Evolutionary conservation across 129 eudicot species (phyloP).

Genomic region (Lactuca sativa): DNA sequence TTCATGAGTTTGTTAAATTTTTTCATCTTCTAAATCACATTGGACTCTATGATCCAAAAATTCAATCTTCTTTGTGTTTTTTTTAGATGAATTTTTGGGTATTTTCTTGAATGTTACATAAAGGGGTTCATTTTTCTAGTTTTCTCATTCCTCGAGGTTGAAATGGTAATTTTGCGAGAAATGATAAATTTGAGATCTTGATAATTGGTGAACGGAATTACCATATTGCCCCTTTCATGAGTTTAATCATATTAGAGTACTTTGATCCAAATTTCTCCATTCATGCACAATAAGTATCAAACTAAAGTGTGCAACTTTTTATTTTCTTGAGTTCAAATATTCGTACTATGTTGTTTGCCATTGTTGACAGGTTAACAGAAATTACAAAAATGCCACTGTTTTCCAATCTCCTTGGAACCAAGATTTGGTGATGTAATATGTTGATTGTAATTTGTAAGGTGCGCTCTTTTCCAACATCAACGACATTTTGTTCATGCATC

Average conservation of each 20-base stretch:
- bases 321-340: not conserved
- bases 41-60: constrained; percentile 7
- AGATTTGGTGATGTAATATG: not conserved
- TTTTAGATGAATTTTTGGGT: not conserved
- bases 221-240: constrained; percentile 1
- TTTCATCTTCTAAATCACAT: not conserved
- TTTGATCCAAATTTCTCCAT: constrained; percentile 5
- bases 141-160: not conserved
- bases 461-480: constrained; percentile 5
- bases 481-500: constrained; percentile 2
- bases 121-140: not conserved
- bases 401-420: not conserved
- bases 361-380: constrained; percentile 5
- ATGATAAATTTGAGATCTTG: not conserved
- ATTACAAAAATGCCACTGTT: not conserved
- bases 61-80: too few species aligned
- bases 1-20: constrained; percentile 1
- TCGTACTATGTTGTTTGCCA: not conserved
- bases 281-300: not conserved
- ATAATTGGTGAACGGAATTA: constrained; percentile 4
- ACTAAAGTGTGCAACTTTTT: constrained; percentile 9
- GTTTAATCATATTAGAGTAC: not conserved
- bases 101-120: not conserved
- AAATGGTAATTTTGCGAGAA: not conserved
- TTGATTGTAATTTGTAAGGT: constrained; percentile 2